phyloP scores from a whole-genome alignment of 1,284 basidiomycete species.

The Trametes versicolor region DNA sequence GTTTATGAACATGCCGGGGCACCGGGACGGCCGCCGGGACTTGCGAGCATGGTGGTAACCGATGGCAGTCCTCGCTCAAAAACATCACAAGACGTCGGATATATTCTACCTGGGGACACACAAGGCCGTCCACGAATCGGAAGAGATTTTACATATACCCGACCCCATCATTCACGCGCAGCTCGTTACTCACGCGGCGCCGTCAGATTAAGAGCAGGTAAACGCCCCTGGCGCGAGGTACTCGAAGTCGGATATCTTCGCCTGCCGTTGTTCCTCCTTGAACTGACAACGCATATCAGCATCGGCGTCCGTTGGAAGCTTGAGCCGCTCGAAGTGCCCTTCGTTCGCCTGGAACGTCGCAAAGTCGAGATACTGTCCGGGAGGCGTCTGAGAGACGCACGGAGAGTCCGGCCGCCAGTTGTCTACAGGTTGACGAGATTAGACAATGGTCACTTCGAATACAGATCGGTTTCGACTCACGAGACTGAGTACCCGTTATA shows the following conservation, averaged over 20 bases:
- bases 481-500: neutral
- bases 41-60: neutral
- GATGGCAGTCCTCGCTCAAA: neutral
- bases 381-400: neutral
- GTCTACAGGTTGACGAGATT: constrained; percentile 1
- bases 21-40: neutral
- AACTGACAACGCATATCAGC: neutral
- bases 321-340: neutral
- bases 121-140: too few species aligned
- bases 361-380: constrained; percentile 13
- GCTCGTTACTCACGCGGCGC: too few species aligned
- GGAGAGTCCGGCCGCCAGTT: constrained; percentile 15
- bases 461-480: constrained; percentile 5
- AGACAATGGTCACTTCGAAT: neutral
- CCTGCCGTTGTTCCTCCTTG: neutral
- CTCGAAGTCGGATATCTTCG: constrained; percentile 12
- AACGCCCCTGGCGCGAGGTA: constrained; percentile 14
- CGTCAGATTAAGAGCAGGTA: too few species aligned
- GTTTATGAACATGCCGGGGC: constrained; percentile 9
- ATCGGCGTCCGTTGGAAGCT: neutral
- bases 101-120: too few species aligned
- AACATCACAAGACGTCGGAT: neutral
- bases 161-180: too few species aligned
- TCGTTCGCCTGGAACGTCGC: constrained; percentile 13
- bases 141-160: too few species aligned